Base-by-base conservation (phyloP, 257 asterid genomes). In the Euphrasia confusa region DNA sequence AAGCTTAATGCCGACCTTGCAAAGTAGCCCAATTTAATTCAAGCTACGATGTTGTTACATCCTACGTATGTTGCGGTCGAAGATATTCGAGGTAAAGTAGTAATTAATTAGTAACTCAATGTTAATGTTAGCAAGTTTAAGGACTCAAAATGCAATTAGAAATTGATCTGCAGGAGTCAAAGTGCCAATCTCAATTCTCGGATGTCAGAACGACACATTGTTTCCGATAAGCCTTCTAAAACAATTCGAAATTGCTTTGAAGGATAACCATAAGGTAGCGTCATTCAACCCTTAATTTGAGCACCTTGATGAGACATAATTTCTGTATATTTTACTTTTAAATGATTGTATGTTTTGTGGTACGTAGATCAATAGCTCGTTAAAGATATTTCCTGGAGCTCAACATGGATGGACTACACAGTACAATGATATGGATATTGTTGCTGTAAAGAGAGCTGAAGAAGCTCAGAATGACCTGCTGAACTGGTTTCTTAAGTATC, bases 1-100 rank as follows among this genome's bases (percentile, higher is more conserved):
- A 83, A 83, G 66, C 85, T 79, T 13, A 87, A 74, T 6, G 80
- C 69, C 35, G 85, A 81, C 57, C 76, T 84, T 24, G 68, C 82
- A 7, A 79, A 75, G 48, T 9, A 4, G 65, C 32, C 54, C 42
- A 68, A 75, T 21, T 75, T 61, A 64, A 69, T 83, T 57, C 72
- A 81, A 60, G 82, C 76, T 14, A 82, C 78, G 15, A 82, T 77
- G 63, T 69, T 84, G 17, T 69, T n/a, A n/a, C n/a, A n/a, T n/a
- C n/a, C n/a, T n/a, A n/a, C n/a, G n/a, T n/a, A n/a, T n/a, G n/a
- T n/a, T n/a, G n/a, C n/a, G n/a, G n/a, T n/a, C n/a, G n/a, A n/a
- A n/a, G n/a, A n/a, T n/a, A n/a, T n/a, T n/a, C n/a, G n/a, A n/a
- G n/a, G n/a, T n/a, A n/a, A n/a, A n/a, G n/a, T n/a, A n/a, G n/a